Percentiles rank a stretch among this genome's conserved stretches.
Conservation (phyloP, 768 basidiomycete species). For the Kwoniella europaea region DNA sequence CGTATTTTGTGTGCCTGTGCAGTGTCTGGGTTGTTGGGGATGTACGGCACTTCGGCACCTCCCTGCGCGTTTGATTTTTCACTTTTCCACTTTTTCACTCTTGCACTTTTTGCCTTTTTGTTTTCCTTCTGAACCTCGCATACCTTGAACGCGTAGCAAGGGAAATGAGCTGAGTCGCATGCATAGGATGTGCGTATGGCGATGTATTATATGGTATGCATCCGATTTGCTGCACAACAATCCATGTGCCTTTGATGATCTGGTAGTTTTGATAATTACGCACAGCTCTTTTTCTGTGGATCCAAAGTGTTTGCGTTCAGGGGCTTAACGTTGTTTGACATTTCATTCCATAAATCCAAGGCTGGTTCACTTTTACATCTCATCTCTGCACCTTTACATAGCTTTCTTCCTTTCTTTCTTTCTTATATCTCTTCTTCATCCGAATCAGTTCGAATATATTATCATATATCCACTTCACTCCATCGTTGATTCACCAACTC, state of each 20-base stretch:
- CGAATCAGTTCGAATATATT: background rate
- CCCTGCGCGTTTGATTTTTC: conserved; percentile 19
- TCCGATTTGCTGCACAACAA: background rate
- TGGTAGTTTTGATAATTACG: background rate
- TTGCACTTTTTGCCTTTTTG: background rate
- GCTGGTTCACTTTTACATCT: conserved; percentile 2
- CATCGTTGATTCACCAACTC: conserved; percentile 1
- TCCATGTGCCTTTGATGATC: background rate
- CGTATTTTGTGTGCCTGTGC: background rate
- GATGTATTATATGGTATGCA: background rate
- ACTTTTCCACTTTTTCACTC: background rate
- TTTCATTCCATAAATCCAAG: background rate
- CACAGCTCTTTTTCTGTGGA: background rate
- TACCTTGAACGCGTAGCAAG: background rate
- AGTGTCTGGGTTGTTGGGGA: background rate
- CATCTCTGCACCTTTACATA: conserved; percentile 1
- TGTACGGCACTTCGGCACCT: background rate
- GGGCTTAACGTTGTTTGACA: conserved; percentile 5
- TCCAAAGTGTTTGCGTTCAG: conserved; percentile 1
- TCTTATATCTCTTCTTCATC: conserved; percentile 5
- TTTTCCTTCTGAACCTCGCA: background rate
- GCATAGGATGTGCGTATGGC: background rate
- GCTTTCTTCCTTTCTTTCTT: background rate
- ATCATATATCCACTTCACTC: background rate
- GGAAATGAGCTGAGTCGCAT: background rate